These are phyloP conservation scores for Aspergillus avenaceus DNA, from an alignment of 495 filamentous ascomycete genomes.

Conservation along the genomic window DNA sequence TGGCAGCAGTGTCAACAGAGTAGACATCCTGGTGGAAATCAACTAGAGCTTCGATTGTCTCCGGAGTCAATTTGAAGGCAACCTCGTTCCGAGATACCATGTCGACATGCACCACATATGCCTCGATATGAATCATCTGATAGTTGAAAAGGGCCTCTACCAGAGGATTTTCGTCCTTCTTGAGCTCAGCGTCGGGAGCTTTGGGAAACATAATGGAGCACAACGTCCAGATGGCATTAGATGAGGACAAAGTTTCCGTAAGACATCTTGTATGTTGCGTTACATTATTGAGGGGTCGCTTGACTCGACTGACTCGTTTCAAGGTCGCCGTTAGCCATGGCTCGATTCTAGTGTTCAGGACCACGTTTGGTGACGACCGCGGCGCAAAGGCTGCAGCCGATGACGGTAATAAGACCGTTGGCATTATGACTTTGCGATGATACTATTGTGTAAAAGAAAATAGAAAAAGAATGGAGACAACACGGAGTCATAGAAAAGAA, in stretches of 20 bases:
- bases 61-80: constrained; percentile 95
- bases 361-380: constrained; percentile 89
- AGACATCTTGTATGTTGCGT: constrained; percentile 95
- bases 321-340: constrained; percentile 96
- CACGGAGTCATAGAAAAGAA: too few species aligned
- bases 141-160: constrained; percentile 91
- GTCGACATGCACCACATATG: constrained; percentile 98
- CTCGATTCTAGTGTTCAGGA: constrained; percentile 90
- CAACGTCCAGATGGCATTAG: constrained; percentile 92
- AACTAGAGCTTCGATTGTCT: constrained; percentile 91
- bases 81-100: constrained; percentile 98
- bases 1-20: constrained; percentile 83
- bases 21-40: constrained; percentile 98
- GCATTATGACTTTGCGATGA: constrained; percentile 60
- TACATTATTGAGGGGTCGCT: constrained; percentile 96
- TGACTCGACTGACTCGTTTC: constrained; percentile 96
- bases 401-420: constrained; percentile 84
- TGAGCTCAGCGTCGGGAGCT: constrained; percentile 81
- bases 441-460: constrained; percentile 28
- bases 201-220: constrained; percentile 92
- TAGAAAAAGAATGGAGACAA: too few species aligned
- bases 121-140: constrained; percentile 91
- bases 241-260: constrained; percentile 89
- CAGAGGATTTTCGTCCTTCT: constrained; percentile 79
- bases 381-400: constrained; percentile 97